These are phyloP conservation scores for Xylaria flabelliformis DNA, from an alignment of 495 filamentous ascomycete species.

Conservation along the genomic window DNA sequence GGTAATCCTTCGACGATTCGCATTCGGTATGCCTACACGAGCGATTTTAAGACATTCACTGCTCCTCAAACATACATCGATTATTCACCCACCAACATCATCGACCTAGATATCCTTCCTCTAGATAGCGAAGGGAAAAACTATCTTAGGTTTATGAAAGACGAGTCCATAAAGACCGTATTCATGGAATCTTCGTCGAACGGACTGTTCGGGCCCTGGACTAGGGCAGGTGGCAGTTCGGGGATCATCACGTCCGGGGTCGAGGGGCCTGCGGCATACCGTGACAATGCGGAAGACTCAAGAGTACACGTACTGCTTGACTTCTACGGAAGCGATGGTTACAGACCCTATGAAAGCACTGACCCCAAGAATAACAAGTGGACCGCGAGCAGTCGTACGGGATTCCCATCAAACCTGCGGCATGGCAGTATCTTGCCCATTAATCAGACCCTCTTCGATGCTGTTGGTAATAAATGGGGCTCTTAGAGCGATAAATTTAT, in stretches of 20 bases:
- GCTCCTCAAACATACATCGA: conserved; percentile 52
- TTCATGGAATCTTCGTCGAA: conserved; percentile 54
- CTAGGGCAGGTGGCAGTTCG: conserved; percentile 48
- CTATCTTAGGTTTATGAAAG: conserved; percentile 60
- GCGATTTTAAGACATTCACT: conserved; percentile 51
- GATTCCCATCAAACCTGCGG: conserved; percentile 54
- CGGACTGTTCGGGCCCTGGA: conserved; percentile 61
- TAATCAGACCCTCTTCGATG: conserved; percentile 47
- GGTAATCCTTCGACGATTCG: conserved; percentile 49
- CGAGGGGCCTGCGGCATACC: conserved; percentile 57
- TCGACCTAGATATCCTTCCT: conserved; percentile 51
- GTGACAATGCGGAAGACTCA: conserved; percentile 50
- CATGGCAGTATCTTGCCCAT: conserved; percentile 58
- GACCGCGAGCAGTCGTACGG: conserved; percentile 46
- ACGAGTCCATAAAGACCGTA: conserved; percentile 58
- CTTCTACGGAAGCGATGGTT: conserved; percentile 59
- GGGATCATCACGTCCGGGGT: conserved; percentile 54
- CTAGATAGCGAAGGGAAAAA: conserved; percentile 40
- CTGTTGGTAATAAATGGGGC: conserved; percentile 50
- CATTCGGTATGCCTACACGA: conserved; percentile 54
- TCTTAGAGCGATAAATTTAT: neutral
- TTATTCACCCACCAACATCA: conserved; percentile 52
- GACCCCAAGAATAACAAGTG: conserved; percentile 51
- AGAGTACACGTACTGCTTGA: conserved; percentile 58
- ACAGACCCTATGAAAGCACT: conserved; percentile 54